phyloP scores from a whole-genome alignment of 495 filamentous ascomycete species.

The Penicillium atrosanguineum region DNA sequence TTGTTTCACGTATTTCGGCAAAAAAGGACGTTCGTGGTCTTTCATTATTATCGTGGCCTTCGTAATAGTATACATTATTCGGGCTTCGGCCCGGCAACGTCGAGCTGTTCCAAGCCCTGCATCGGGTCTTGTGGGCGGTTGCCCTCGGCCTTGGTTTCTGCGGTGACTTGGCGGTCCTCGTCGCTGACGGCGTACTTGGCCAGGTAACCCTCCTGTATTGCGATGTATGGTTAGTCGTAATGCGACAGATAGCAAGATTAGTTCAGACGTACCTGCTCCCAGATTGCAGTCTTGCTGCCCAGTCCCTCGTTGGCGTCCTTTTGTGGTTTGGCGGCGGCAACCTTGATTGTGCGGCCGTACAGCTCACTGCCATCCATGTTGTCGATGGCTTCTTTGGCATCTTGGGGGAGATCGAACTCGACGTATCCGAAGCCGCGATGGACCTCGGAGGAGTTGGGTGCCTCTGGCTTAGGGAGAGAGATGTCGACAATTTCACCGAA shows the following conservation, averaged over 20 bases:
- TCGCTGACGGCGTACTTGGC: conserved; percentile 87
- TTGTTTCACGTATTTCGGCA: conserved; percentile 30
- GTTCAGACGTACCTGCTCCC: conserved; percentile 80
- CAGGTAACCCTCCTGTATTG: conserved; percentile 80
- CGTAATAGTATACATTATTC: conserved; percentile 48
- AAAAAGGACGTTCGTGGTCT: conserved; percentile 30
- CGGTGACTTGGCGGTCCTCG: conserved; percentile 70
- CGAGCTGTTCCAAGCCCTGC: conserved; percentile 90
- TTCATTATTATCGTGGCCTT: conserved; percentile 26
- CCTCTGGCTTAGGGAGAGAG: conserved; percentile 80
- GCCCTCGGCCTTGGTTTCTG: conserved; percentile 52
- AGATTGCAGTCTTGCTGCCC: conserved; percentile 92
- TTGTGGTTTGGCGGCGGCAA: conserved; percentile 86
- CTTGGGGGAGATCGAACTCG: conserved; percentile 81
- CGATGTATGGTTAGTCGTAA: conserved; percentile 18
- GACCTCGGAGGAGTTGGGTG: conserved; percentile 63
- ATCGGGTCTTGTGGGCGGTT: conserved; percentile 77
- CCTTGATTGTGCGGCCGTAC: conserved; percentile 89
- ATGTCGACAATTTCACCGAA: conserved; percentile 94
- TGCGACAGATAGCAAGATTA: conserved; percentile 12
- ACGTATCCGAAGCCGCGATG: conserved; percentile 97
- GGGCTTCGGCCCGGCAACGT: conserved; percentile 88
- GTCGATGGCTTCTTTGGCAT: conserved; percentile 94
- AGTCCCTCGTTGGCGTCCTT: conserved; percentile 84
- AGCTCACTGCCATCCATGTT: conserved; percentile 98